These are phyloP conservation scores for Westerdykella sp. DNA, from an alignment of 2,329 filamentous ascomycete genomes.

Conservation along the genomic window DNA sequence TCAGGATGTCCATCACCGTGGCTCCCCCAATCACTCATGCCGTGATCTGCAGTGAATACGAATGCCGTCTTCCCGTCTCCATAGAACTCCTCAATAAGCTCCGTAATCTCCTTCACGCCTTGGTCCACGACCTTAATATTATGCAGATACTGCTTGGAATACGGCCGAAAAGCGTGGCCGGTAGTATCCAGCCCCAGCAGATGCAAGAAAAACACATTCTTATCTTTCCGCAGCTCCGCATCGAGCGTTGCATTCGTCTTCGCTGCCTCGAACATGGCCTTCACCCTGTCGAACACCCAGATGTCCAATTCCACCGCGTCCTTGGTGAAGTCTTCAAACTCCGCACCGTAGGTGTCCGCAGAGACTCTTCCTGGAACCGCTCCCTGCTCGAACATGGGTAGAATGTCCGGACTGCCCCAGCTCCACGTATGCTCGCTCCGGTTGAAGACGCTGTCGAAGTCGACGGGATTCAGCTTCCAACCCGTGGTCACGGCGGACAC, in stretches of 20 bases:
- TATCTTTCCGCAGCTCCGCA: conserved; percentile 68
- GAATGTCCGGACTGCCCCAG: conserved; percentile 96
- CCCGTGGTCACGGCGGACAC: conserved; percentile 95
- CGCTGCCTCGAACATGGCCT: conserved; percentile 75
- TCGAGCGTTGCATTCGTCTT: conserved; percentile 70
- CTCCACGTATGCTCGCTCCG: conserved; percentile 95
- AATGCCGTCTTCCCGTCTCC: conserved; percentile 77
- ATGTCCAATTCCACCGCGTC: conserved; percentile 75
- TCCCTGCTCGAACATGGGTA: conserved; percentile 96
- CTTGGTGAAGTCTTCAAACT: conserved; percentile 83
- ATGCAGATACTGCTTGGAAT: conserved; percentile 88
- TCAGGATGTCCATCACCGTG: conserved; percentile 97
- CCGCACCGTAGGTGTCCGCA: conserved; percentile 74
- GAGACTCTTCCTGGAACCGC: conserved; percentile 81
- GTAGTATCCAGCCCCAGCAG: conserved; percentile 86
- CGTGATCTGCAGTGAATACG: conserved; percentile 95
- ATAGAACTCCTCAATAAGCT: conserved; percentile 81
- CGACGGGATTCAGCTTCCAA: conserved; percentile 97
- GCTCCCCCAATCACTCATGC: conserved; percentile 99
- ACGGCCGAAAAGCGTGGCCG: conserved; percentile 80
- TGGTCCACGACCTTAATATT: conserved; percentile 93
- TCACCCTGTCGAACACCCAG: conserved; percentile 96
- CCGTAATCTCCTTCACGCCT: conserved; percentile 76
- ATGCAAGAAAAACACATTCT: conserved; percentile 91
- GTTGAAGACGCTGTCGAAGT: conserved; percentile 99